Evolutionary conservation across 192 early-diverging fungal genomes (phyloP), one percentile per base, ranked within the genome.

Genomic region (Haplosporangium gracile): DNA sequence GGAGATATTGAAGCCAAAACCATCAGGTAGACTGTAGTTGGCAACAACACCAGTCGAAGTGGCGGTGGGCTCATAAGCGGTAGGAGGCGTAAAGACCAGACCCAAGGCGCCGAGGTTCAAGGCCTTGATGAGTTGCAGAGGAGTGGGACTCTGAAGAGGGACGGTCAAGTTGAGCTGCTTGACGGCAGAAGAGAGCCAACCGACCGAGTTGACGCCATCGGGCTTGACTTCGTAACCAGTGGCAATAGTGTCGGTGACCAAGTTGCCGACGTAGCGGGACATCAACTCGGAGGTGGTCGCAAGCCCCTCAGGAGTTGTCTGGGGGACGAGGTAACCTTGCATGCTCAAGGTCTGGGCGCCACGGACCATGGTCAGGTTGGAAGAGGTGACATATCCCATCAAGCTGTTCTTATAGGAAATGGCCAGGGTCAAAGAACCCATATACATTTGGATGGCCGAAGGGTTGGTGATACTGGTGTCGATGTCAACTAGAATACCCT

Each of bases 401-500:
- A 51, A 63, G 80, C 86, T 77, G 74, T 87, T 74, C 76, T 88
- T 71, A 42, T 92, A 92, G 24, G 70, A 72, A 75, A 91, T 80
- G 24, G 81, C 85, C 45, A 93, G 83, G 0, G 51, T 68, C 38
- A 91, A 77, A 36, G 89, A 88, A 53, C 92, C 92, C 22, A 93
- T 84, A 73, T 92, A 80, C 36, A 93, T 84, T 29, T 85, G 79
- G 68, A 93, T 82, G 29, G 88, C 86, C 18, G 89, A 90, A 68
- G 91, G 91, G 71, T 89, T 91, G 32, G 42, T 75, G 20, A 93
- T 38, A 8, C 74, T 76, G 36, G 92, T 90, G 32, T 75, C 77
- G 15, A 93, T 89, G 32, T 82, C 78, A 55, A 93, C 77, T 20
- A 72, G 42, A 75, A 93, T 92, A 82, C 92, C 92, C 49, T 75